Percentiles rank a stretch among this genome's conserved stretches.
phyloP scores from a whole-genome alignment of 306 rosid genomes.

The Medicago truncatula region MtrunA17r5.0-ANR NC_053046.1:42564001-42564500 shows the following conservation, averaged over 20 bases:
- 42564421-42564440: neutral
- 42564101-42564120: neutral
- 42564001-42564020: neutral
- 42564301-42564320: neutral
- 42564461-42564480: neutral
- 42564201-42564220: neutral
- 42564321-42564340: neutral
- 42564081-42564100: neutral
- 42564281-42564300: neutral
- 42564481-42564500: neutral
- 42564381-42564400: neutral
- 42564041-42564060: too few relatives aligned
- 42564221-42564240: neutral
- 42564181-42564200: neutral
- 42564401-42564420: neutral
- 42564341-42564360: neutral
- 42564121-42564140: neutral
- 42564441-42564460: neutral
- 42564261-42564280: neutral
- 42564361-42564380: neutral
- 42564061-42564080: neutral
- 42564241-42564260: conserved; percentile 1
- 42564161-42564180: too few relatives aligned
- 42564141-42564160: too few relatives aligned
- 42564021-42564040: too few relatives aligned